phyloP scores from a whole-genome alignment of 306 rosid genomes.

The Nissolia schottii region DNA sequence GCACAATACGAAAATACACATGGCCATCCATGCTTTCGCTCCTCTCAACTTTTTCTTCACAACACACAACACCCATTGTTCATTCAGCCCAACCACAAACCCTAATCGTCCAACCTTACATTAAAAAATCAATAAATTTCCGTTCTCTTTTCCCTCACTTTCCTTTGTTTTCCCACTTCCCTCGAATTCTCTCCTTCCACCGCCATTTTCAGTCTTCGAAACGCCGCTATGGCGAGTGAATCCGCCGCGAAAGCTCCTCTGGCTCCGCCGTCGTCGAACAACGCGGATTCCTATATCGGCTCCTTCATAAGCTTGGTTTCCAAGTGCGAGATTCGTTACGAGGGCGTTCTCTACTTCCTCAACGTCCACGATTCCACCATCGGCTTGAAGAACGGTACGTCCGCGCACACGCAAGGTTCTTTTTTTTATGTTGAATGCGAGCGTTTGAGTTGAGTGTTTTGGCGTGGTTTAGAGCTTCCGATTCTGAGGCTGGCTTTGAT shows the following conservation, averaged over 20 bases:
- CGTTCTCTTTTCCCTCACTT: not conserved
- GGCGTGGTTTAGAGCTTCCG: not conserved
- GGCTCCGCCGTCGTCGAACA: not conserved
- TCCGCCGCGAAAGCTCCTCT: conserved; percentile 9
- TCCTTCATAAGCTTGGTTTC: conserved; percentile 61
- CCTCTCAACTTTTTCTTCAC: not conserved
- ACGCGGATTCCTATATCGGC: conserved; percentile 53
- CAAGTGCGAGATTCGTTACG: conserved; percentile 72
- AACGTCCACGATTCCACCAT: conserved; percentile 51
- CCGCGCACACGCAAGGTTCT: not conserved
- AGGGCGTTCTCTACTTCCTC: conserved; percentile 54
- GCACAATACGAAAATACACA: not conserved
- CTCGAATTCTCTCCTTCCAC: not conserved
- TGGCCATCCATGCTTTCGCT: not conserved
- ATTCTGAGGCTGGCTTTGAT: not conserved
- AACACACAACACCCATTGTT: not conserved
- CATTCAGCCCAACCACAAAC: not conserved
- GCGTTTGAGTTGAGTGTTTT: not conserved
- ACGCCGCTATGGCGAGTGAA: conserved; percentile 43
- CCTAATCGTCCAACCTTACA: not conserved
- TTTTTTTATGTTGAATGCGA: not conserved
- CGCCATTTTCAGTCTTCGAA: not conserved
- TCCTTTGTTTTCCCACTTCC: not conserved
- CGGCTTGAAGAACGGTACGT: conserved; percentile 55
- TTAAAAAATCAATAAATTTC: no score